A percentile compares a stretch with the other conserved stretches of the same genome.
These are phyloP conservation scores for Starmerella floricola DNA, from an alignment of 805 yeast genomes.

Conservation along the genomic window DNA sequence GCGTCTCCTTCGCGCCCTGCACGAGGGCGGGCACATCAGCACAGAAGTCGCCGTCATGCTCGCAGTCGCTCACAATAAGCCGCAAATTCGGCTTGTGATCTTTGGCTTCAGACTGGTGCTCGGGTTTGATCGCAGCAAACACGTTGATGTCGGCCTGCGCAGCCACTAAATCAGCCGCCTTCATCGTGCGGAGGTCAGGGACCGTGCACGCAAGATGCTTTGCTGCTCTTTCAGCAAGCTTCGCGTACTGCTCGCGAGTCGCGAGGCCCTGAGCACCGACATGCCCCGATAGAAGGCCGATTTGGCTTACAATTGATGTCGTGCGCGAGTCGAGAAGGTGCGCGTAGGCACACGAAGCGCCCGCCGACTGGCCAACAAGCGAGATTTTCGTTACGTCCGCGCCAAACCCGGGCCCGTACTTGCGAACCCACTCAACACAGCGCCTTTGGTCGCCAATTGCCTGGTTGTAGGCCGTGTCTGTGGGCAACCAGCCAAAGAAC, in stretches of 20 bases:
- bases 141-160: conserved; percentile 22
- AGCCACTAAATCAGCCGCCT: conserved; percentile 22
- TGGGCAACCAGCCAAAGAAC: conserved; percentile 32
- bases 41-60: conserved; percentile 24
- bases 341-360: conserved; percentile 33
- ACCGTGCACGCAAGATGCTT: conserved; percentile 12
- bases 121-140: conserved; percentile 23
- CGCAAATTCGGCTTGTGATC: conserved; percentile 8
- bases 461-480: conserved; percentile 26
- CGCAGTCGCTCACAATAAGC: conserved; percentile 25
- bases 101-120: conserved; percentile 11
- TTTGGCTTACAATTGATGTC: conserved; percentile 14
- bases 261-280: conserved; percentile 3
- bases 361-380: conserved; percentile 39
- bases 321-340: conserved; percentile 17
- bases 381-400: conserved; percentile 37
- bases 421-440: conserved; percentile 38
- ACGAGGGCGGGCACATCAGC: conserved; percentile 11
- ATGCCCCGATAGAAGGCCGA: conserved; percentile 25
- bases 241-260: conserved; percentile 19
- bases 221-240: conserved; percentile 14
- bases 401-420: conserved; percentile 36
- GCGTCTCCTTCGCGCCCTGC: conserved; percentile 1
- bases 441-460: conserved; percentile 39
- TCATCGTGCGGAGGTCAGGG: conserved; percentile 18